Base-by-base conservation (phyloP, 192 early-diverging fungal genomes). In the Blastocladiella britannica region DNA sequence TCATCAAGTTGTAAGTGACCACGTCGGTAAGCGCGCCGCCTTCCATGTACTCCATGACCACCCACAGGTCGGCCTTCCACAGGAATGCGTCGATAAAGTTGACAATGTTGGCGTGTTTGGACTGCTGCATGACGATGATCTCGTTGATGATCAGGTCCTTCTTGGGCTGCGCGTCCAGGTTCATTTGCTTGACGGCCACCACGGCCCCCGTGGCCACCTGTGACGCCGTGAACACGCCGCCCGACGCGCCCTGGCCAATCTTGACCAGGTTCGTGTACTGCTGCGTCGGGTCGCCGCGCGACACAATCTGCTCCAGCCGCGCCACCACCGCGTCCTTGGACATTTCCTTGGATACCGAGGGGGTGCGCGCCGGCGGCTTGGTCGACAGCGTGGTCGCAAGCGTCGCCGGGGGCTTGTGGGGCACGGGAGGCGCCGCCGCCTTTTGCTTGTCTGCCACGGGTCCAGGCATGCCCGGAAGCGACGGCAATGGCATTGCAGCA, bases 41-140 rank as follows among this genome's bases (percentile, higher is more conserved):
- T 60, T 88, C 86, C 88, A 90, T 90, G 57, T 84, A 90, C 62
- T 90, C 88, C 88, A 89, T 90, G 12, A 89, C 78, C 5, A 89
- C 84, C 88, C 87, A 89, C 26, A 90, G 70, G 65, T 88, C 87
- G 12, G 81, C 83, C 20, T 74, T 72, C 64, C 65, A 81, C 58
- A 89, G 64, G 63, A 79, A 90, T 30, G 80, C 75, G 60, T 89
- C 85, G 55, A 90, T 85, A 53, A 74, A 87, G 60, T 84, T 86
- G 37, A 90, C 86, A 70, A 90, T 86, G 63, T 90, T 88, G 56
- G 67, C 62, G 67, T 91, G 88, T n/a, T 65, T 69, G 9, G 74
- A 78, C 52, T 86, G 82, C 58, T 85, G 85, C 86, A 91, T 87
- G 23, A 91, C 80, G 30, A 85, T 55, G 47, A 91, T 88, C 72